These are phyloP conservation scores for Paecilomyces formosus DNA, from an alignment of 2,329 filamentous ascomycete genomes.

Conservation along the genomic window DNA sequence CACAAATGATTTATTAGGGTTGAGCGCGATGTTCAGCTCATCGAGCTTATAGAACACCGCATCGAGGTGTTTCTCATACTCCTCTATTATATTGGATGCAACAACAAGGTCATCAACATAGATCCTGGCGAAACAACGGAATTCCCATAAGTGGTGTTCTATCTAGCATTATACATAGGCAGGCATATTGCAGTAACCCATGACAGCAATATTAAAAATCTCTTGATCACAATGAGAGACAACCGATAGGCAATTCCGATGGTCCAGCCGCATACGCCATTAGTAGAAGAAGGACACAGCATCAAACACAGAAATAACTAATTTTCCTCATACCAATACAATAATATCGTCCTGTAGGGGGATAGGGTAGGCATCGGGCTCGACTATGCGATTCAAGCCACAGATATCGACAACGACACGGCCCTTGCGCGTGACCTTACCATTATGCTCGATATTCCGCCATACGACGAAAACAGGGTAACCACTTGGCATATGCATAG, in stretches of 20 bases:
- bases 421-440: not conserved
- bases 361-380: not conserved
- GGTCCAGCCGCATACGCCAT: not conserved
- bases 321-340: not conserved
- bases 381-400: not conserved
- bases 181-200: not conserved
- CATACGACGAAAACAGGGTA: not conserved
- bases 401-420: not conserved
- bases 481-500: not conserved
- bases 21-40: not conserved
- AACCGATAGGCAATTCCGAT: not conserved
- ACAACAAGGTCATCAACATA: not conserved
- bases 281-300: not conserved
- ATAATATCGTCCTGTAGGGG: not conserved
- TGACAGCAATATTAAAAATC: not conserved
- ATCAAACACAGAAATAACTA: not conserved
- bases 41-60: not conserved
- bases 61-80: not conserved
- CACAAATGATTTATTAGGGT: not conserved
- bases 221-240: not conserved
- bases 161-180: not conserved
- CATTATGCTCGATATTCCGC: not conserved
- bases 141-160: not conserved
- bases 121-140: not conserved
- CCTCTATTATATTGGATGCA: not conserved